Percentiles rank a stretch among this genome's conserved stretches.
These are phyloP conservation scores for Linnemannia zychae DNA, from an alignment of 192 early-diverging fungal genomes.

Conservation along the genomic window DNA sequence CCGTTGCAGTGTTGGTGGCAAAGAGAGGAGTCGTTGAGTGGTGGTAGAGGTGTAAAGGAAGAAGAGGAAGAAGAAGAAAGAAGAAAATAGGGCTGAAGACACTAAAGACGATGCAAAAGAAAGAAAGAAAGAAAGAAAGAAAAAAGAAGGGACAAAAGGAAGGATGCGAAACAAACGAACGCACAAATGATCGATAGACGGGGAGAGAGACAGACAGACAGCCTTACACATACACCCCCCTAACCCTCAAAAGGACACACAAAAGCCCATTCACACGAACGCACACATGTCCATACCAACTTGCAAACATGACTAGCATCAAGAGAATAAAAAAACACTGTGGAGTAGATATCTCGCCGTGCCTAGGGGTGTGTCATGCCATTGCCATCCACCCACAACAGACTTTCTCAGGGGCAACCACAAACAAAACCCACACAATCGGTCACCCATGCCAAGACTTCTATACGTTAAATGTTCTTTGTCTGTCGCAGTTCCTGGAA, in stretches of 20 bases:
- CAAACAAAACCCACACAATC: too few species aligned
- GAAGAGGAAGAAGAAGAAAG: background rate
- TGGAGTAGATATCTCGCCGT: too few species aligned
- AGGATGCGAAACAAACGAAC: background rate
- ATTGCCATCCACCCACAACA: background rate
- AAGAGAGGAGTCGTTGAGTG: background rate
- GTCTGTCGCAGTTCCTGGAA: background rate
- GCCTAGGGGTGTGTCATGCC: background rate
- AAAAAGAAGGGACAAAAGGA: background rate
- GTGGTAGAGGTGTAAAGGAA: background rate
- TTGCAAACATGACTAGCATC: too few species aligned
- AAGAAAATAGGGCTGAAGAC: background rate
- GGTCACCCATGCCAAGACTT: too few species aligned
- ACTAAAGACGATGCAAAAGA: constrained; percentile 19
- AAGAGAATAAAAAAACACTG: too few species aligned
- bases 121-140: background rate
- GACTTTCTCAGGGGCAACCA: background rate
- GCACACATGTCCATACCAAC: too few species aligned
- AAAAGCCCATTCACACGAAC: too few species aligned
- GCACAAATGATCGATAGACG: too few species aligned
- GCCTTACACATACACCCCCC: background rate
- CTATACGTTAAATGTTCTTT: too few species aligned
- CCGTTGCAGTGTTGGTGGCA: background rate
- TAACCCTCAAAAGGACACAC: too few species aligned
- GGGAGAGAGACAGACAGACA: background rate